A percentile compares a stretch with the other conserved stretches of the same genome.
phyloP scores from a whole-genome alignment of 163 green algal genomes.

The Chlorella variabilis region DNA sequence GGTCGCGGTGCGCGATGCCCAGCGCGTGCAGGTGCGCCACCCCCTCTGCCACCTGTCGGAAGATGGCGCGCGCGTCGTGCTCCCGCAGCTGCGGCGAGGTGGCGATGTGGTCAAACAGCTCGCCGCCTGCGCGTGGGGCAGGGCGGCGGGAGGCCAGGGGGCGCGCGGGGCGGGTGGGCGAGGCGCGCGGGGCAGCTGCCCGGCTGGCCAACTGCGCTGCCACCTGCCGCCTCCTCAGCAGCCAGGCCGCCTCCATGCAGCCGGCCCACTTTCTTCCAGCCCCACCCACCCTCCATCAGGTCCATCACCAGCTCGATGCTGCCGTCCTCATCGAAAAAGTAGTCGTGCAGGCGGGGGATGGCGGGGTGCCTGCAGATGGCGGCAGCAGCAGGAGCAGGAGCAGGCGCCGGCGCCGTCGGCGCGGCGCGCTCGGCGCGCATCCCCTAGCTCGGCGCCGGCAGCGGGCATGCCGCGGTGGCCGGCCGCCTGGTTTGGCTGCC shows the following conservation, averaged over 20 bases:
- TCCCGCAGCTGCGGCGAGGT: conserved; percentile 28
- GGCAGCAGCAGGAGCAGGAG: not conserved
- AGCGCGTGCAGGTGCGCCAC: conserved; percentile 51
- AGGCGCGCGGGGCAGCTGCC: not conserved
- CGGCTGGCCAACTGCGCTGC: not conserved
- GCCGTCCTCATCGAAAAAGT: conserved; percentile 40
- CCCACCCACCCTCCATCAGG: conserved; percentile 36
- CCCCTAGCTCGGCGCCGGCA: not conserved
- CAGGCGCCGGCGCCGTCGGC: too few species aligned
- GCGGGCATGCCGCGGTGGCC: too few species aligned
- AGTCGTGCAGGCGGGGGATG: conserved; percentile 43
- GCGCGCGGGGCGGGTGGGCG: not conserved
- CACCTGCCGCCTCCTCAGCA: not conserved
- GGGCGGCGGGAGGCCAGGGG: not conserved
- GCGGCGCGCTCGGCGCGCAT: too few species aligned
- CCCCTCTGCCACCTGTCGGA: conserved; percentile 34
- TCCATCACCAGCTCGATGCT: conserved; percentile 44
- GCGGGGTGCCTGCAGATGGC: conserved; percentile 33
- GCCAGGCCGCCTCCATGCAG: not conserved
- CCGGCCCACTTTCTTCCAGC: not conserved
- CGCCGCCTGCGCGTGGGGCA: conserved; percentile 30
- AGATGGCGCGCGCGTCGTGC: conserved; percentile 32
- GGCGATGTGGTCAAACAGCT: conserved; percentile 48
- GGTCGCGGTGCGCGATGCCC: conserved; percentile 69
- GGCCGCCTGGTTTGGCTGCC: too few species aligned